These are phyloP conservation scores for Kluyveromyces sp. DNA, from an alignment of 1,139 yeast genomes.

Conservation along the genomic window DNA sequence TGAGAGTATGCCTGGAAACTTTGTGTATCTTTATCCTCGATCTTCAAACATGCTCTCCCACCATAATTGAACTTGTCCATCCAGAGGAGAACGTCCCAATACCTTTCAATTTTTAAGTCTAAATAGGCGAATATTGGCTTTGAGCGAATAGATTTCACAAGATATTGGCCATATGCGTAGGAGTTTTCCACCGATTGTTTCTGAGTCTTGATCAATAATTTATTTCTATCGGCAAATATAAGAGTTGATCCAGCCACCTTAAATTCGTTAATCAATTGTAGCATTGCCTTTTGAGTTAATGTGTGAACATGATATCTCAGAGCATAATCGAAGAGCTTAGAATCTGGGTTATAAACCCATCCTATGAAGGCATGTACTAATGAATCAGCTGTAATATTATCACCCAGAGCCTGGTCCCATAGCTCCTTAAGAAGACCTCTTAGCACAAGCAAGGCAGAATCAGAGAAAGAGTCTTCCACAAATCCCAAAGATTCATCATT, in stretches of 20 bases:
- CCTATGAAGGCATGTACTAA: constrained; percentile 75
- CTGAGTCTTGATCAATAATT: constrained; percentile 63
- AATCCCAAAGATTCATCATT: constrained; percentile 44
- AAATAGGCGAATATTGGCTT: constrained; percentile 78
- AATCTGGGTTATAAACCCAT: constrained; percentile 78
- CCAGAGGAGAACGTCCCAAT: constrained; percentile 92
- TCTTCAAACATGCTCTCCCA: constrained; percentile 66
- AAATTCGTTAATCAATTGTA: constrained; percentile 78
- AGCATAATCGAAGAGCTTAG: constrained; percentile 67
- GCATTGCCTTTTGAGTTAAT: constrained; percentile 71
- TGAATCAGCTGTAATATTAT: constrained; percentile 69
- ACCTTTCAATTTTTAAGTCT: constrained; percentile 64
- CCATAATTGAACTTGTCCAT: constrained; percentile 88
- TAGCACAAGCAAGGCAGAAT: constrained; percentile 63
- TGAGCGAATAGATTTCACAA: constrained; percentile 69
- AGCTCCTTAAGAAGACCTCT: constrained; percentile 73
- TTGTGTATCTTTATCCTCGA: constrained; percentile 51
- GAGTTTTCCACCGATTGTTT: constrained; percentile 81
- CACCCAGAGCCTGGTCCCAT: constrained; percentile 87
- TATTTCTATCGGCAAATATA: constrained; percentile 75
- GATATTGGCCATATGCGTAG: constrained; percentile 86
- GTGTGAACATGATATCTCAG: constrained; percentile 85
- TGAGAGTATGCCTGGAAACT: constrained; percentile 52
- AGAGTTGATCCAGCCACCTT: constrained; percentile 68
- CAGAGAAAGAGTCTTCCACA: constrained; percentile 74